Conservation (phyloP, 163 green algal species). For the Smithsoniella earleae region DNA sequence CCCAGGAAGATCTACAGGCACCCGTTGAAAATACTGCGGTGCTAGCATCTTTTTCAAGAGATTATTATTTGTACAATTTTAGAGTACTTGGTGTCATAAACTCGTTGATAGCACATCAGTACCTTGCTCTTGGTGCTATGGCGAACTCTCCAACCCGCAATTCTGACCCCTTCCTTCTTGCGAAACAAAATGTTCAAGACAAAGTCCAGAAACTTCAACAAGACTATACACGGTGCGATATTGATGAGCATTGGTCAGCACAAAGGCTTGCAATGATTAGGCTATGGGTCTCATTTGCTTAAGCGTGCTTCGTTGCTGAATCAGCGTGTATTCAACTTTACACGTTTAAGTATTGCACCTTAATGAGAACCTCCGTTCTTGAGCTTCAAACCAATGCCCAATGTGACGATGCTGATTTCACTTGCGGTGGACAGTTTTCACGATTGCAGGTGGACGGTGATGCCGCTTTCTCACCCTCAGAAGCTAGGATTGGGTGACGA, state of each 20-base stretch:
- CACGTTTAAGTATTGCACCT: neutral
- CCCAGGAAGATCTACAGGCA: no score
- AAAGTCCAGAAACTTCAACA: conserved; percentile 23
- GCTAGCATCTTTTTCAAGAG: no score
- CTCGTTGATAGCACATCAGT: no score
- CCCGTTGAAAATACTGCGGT: no score
- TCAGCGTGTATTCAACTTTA: neutral
- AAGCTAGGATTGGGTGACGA: conserved; percentile 1
- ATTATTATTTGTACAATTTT: no score
- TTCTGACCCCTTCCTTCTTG: conserved; percentile 11
- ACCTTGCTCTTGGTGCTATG: no score
- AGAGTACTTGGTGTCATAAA: no score
- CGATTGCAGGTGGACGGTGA: conserved; percentile 6
- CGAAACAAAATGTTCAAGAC: conserved; percentile 16
- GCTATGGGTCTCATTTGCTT: neutral
- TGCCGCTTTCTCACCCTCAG: conserved; percentile 8
- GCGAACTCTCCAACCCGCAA: neutral
- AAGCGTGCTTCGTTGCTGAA: neutral
- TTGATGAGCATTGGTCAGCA: neutral
- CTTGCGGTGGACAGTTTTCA: no score
- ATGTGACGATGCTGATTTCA: neutral
- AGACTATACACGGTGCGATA: conserved; percentile 7
- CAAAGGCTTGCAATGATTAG: neutral
- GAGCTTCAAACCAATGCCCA: neutral
- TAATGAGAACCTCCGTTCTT: neutral